Evolutionary conservation across 192 early-diverging fungal species (phyloP).

Genomic region (Funneliformis geosporum): DNA sequence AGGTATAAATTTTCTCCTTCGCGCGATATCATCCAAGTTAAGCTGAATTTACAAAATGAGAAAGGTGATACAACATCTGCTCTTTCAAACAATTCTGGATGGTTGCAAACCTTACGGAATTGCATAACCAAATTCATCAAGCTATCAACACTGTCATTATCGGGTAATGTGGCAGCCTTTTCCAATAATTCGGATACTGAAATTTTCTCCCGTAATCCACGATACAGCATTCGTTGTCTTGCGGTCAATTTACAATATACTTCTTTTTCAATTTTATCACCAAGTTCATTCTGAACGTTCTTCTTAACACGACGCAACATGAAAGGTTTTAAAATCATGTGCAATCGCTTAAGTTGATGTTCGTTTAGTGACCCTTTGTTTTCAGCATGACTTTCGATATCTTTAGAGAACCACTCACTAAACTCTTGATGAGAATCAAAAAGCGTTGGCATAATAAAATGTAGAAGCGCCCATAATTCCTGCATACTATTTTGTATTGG

Average conservation of each 20-base stretch:
- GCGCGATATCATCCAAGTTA: constrained; percentile 60
- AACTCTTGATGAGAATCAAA: constrained; percentile 94
- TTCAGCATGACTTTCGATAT: constrained; percentile 89
- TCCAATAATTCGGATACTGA: constrained; percentile 76
- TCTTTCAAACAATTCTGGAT: constrained; percentile 86
- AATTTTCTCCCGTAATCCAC: constrained; percentile 75
- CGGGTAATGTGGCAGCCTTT: constrained; percentile 61
- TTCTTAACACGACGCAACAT: constrained; percentile 90
- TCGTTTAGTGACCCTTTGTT: constrained; percentile 79
- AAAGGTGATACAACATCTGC: constrained; percentile 79
- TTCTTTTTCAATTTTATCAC: constrained; percentile 88
- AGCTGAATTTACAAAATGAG: constrained; percentile 58
- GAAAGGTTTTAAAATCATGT: constrained; percentile 94
- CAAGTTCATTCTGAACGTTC: constrained; percentile 88
- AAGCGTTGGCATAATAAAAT: constrained; percentile 94
- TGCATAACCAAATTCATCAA: constrained; percentile 96
- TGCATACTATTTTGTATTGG: constrained; percentile 95
- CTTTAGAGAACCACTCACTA: constrained; percentile 92
- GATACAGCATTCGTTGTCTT: constrained; percentile 71
- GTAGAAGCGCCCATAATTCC: constrained; percentile 90
- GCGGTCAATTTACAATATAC: constrained; percentile 78
- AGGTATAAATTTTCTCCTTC: constrained; percentile 60
- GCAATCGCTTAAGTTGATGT: constrained; percentile 80
- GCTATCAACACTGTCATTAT: constrained; percentile 74
- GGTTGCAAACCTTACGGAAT: constrained; percentile 88